phyloP scores from a whole-genome alignment of 1,284 basidiomycete species.

The Ceraceosorus bombacis region DNA sequence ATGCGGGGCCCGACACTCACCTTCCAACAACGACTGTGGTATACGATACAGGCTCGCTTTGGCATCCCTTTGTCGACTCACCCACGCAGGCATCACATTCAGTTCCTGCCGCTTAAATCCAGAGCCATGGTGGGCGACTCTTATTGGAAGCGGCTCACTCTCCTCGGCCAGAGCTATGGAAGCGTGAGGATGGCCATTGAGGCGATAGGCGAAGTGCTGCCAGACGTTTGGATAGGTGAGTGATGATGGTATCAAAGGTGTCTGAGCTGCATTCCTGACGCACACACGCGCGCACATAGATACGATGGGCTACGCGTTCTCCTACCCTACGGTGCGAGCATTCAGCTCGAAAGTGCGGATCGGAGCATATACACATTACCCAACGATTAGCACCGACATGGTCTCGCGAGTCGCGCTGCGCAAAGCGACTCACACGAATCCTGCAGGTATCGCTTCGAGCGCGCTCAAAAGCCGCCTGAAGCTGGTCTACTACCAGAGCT shows the following conservation, averaged over 20 bases:
- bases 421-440: constrained; percentile 62
- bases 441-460: constrained; percentile 56
- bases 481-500: constrained; percentile 77
- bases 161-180: constrained; percentile 82
- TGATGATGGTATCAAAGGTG: neutral
- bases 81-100: constrained; percentile 52
- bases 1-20: neutral
- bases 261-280: constrained; percentile 1
- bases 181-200: constrained; percentile 76
- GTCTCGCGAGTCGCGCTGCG: constrained; percentile 65
- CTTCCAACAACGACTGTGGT: too few species aligned
- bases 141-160: constrained; percentile 78
- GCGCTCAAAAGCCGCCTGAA: constrained; percentile 61
- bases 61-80: constrained; percentile 61
- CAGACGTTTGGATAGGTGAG: constrained; percentile 83
- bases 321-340: constrained; percentile 67
- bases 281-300: constrained; percentile 54
- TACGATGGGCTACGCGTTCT: constrained; percentile 96
- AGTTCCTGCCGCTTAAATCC: constrained; percentile 69
- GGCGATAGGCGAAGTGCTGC: constrained; percentile 63
- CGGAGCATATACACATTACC: constrained; percentile 91
- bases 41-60: constrained; percentile 62
- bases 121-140: constrained; percentile 70
- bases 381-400: constrained; percentile 89
- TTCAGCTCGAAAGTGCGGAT: constrained; percentile 61